A percentile compares a stretch with the other conserved stretches of the same genome.
Evolutionary conservation across 352 stramenopile species (phyloP).

Genomic region (Blastocystis sp.): DNA sequence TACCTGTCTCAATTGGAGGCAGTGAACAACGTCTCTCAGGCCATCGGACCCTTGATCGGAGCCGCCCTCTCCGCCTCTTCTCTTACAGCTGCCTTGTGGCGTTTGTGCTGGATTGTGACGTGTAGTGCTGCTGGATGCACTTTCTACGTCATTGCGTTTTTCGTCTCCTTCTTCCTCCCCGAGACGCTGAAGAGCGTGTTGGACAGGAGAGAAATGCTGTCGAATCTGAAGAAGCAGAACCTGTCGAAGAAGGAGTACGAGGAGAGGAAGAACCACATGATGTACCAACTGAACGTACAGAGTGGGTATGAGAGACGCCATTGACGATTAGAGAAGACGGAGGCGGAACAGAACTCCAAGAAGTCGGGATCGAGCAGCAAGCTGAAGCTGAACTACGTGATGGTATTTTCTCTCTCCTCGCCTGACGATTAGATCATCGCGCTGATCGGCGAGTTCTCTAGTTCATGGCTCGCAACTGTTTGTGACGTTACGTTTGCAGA

Average conservation of each 20-base stretch:
- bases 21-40: constrained; percentile 54
- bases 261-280: constrained; percentile 21
- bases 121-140: background rate
- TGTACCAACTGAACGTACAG: constrained; percentile 42
- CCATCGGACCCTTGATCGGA: constrained; percentile 24
- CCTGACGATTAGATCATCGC: constrained; percentile 28
- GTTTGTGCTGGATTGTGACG: background rate
- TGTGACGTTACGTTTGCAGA: constrained; percentile 47
- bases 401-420: constrained; percentile 15
- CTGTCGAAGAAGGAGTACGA: constrained; percentile 24
- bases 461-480: constrained; percentile 25
- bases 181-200: background rate
- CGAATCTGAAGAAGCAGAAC: constrained; percentile 44
- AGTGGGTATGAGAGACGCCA: background rate
- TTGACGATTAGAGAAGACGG: constrained; percentile 6
- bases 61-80: background rate
- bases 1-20: constrained; percentile 58
- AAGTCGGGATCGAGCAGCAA: background rate
- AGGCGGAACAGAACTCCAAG: background rate
- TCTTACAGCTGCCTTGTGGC: background rate
- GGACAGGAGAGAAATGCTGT: background rate
- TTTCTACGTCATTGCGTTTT: constrained; percentile 26
- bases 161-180: constrained; percentile 9
- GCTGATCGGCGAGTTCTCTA: constrained; percentile 45
- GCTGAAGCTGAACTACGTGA: constrained; percentile 66